Conservation (phyloP, 305 asterid genomes). For the Fraxinus ornus region DNA sequence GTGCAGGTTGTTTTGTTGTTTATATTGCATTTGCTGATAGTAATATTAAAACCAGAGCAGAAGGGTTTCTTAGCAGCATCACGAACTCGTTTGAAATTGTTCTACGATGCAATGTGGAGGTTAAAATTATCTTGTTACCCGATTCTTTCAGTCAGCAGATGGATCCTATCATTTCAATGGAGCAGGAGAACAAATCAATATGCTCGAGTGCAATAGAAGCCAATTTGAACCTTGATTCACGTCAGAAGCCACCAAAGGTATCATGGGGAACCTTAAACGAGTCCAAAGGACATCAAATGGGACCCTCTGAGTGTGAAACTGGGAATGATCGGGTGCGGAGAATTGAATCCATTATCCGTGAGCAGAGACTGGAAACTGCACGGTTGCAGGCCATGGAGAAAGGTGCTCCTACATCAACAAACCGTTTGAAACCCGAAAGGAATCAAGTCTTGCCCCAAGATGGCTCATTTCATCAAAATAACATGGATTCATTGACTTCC, state of each 20-base stretch:
- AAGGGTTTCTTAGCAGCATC: conserved; percentile 86
- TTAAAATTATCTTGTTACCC: conserved; percentile 59
- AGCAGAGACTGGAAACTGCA: conserved; percentile 84
- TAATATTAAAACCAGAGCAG: conserved; percentile 72
- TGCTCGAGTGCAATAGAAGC: conserved; percentile 20
- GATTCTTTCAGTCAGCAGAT: conserved; percentile 36
- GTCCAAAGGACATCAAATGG: conserved; percentile 32
- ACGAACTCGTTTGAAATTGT: conserved; percentile 77
- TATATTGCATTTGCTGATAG: conserved; percentile 69
- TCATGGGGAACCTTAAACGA: conserved; percentile 35
- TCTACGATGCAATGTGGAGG: conserved; percentile 73
- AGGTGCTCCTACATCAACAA: conserved; percentile 60
- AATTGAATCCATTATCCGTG: conserved; percentile 73
- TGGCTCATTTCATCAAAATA: conserved; percentile 36
- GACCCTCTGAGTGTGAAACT: conserved; percentile 29
- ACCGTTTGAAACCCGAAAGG: conserved; percentile 67
- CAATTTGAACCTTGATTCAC: conserved; percentile 20
- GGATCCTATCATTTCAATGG: conserved; percentile 15
- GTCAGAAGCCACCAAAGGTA: conserved; percentile 28
- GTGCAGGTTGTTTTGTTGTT: conserved; percentile 76
- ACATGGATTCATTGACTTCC: conserved; percentile 37
- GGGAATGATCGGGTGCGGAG: conserved; percentile 60
- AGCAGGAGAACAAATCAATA: conserved; percentile 28
- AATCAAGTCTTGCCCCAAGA: conserved; percentile 85
- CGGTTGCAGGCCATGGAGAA: conserved; percentile 89